Evolutionary conservation across 2,329 filamentous ascomycete species (phyloP), one percentile per base, ranked within the genome.

Genomic region (Botrytis cinerea): DNA sequence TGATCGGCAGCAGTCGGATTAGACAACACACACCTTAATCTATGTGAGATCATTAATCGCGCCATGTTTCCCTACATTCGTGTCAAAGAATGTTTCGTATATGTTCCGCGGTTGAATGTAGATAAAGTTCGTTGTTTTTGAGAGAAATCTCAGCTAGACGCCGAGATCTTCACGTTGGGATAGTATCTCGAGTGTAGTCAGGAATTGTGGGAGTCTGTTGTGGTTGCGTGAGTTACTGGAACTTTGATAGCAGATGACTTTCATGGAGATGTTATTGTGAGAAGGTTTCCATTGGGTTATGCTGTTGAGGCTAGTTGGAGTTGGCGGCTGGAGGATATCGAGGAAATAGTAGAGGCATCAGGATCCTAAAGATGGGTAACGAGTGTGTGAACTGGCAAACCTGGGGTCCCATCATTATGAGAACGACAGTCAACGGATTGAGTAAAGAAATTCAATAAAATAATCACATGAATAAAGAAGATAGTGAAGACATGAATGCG

Each of bases 11-110:
- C 87, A 68, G 94, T 85, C 9, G 92, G 81, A 78, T 93, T 95
- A 73, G 87, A 91, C 2, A 94, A 84, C 77, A 95, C 92, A 78
- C 95, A 94, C 54, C 94, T 93, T 72, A 95, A 79, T 20, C 75
- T 77, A 25, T 78, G 75, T 14, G 18, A 9, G 6, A 12, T 20
- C 16, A 35, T 63, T 4, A n/a, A 35, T 25, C 32, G 18, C 9
- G 59, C 25, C 18, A 32, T 28, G 14, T 54, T 18, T 9, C 73
- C 70, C 87, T 82, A 75, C 90, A 91, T 1, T 79, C 79, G 78
- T 79, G 82, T 70, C 85, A 81, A 72, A 92, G 91, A 1, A 89
- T 89, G 59, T 83, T 83, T 20, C 81, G 77, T 0, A 86, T 89
- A 2, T 89, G 89, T 81, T 91, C 90, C 0, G 89, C 88, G 1